These are phyloP conservation scores for Microglena sp. DNA, from an alignment of 139 green algal species.

Conservation along the genomic window DNA sequence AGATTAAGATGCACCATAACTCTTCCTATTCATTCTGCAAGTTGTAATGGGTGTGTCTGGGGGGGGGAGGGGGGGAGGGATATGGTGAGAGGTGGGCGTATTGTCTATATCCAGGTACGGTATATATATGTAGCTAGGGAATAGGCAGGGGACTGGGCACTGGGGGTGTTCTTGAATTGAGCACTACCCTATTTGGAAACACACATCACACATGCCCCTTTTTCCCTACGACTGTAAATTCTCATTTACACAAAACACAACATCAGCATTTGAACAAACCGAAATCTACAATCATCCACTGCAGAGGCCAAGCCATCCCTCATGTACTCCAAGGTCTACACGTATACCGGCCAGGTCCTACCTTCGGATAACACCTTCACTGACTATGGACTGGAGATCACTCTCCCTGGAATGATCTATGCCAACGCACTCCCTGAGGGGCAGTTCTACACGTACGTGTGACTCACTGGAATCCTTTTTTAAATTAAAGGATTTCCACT, in stretches of 20 bases:
- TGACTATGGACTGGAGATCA: not conserved
- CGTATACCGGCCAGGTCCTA: not conserved
- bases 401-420: not conserved
- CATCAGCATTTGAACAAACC: no score
- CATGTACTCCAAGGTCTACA: not conserved
- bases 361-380: not conserved
- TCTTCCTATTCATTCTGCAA: no score
- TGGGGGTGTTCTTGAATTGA: not conserved
- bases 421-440: not conserved
- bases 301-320: not conserved
- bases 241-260: no score
- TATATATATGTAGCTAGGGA: not conserved
- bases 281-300: no score
- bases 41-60: not conserved
- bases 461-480: no score
- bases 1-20: no score
- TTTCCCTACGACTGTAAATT: not conserved
- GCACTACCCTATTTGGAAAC: not conserved
- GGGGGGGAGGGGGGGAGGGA: not conserved
- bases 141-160: not conserved
- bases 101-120: not conserved
- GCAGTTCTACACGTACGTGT: not conserved
- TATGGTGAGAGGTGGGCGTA: not conserved
- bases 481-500: no score
- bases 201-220: not conserved